Conservation (phyloP, 352 stramenopile species). For the Pelagophyceae sp. region DNA sequence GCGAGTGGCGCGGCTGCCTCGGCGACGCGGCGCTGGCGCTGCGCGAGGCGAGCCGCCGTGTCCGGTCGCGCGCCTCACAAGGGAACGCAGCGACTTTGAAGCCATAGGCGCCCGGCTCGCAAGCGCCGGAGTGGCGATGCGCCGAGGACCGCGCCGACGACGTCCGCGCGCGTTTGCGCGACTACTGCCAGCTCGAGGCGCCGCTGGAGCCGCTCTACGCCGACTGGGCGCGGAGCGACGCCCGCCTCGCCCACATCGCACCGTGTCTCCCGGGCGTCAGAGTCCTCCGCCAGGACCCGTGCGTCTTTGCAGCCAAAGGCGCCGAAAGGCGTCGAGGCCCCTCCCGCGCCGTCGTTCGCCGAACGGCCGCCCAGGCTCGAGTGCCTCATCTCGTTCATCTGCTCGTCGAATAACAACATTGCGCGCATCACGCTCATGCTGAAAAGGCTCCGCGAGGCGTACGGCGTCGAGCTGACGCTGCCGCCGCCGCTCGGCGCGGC, state of each 20-base stretch:
- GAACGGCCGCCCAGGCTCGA: no score
- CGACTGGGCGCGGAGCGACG: slow-evolving; percentile 58
- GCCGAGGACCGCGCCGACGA: slow-evolving; percentile 39
- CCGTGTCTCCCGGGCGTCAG: slow-evolving; percentile 67
- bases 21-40: slow-evolving; percentile 44
- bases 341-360: no score
- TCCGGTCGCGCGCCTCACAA: slow-evolving; percentile 52
- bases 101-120: slow-evolving; percentile 49
- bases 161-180: slow-evolving; percentile 38
- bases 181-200: slow-evolving; percentile 79
- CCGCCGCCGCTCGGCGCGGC: slow-evolving; percentile 18
- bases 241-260: slow-evolving; percentile 63
- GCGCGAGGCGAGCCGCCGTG: no score
- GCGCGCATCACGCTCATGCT: slow-evolving; percentile 85
- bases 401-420: slow-evolving; percentile 97
- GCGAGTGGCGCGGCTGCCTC: slow-evolving; percentile 53
- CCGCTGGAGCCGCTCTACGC: slow-evolving; percentile 56
- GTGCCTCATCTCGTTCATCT: slow-evolving; percentile 94
- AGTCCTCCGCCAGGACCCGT: slow-evolving; percentile 84
- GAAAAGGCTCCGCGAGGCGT: slow-evolving; percentile 67
- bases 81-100: slow-evolving; percentile 44
- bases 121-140: slow-evolving; percentile 51
- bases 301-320: no score
- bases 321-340: no score
- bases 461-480: slow-evolving; percentile 61